phyloP scores from a whole-genome alignment of 345 rosid species.

The Dovyalis caffra region DNA sequence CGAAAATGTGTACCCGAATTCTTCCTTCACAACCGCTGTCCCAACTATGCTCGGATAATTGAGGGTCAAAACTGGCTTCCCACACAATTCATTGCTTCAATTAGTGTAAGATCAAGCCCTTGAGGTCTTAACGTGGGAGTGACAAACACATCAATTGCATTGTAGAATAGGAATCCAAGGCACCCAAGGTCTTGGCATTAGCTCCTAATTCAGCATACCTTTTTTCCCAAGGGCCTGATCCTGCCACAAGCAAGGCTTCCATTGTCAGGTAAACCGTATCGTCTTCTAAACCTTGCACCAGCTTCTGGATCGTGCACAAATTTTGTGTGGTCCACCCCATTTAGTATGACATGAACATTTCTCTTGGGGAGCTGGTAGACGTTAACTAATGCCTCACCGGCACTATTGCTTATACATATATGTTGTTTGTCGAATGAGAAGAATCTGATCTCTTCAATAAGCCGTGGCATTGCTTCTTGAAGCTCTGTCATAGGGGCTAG shows the following conservation, averaged over 20 bases:
- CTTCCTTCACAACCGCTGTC: slow-evolving; percentile 51
- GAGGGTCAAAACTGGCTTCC: slow-evolving; percentile 63
- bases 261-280: slow-evolving; percentile 41
- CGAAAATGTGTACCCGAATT: slow-evolving; percentile 60
- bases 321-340: slow-evolving; percentile 62
- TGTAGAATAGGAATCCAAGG: slow-evolving; percentile 56
- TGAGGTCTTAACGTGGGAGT: slow-evolving; percentile 73
- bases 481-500: slow-evolving; percentile 42
- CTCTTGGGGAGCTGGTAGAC: slow-evolving; percentile 55
- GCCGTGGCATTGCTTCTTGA: slow-evolving; percentile 58
- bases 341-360: slow-evolving; percentile 67
- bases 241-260: slow-evolving; percentile 56
- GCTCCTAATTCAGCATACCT: slow-evolving; percentile 55
- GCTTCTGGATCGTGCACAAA: slow-evolving; percentile 38
- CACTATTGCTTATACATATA: slow-evolving; percentile 63
- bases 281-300: slow-evolving; percentile 41
- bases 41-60: slow-evolving; percentile 71
- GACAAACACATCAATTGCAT: slow-evolving; percentile 64
- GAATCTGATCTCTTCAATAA: slow-evolving; percentile 56
- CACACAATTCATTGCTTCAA: slow-evolving; percentile 77
- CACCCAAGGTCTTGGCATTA: slow-evolving; percentile 56
- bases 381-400: slow-evolving; percentile 53
- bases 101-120: slow-evolving; percentile 63
- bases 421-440: slow-evolving; percentile 62
- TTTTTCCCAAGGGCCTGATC: slow-evolving; percentile 72